Percentiles rank a stretch among this genome's conserved stretches.
Evolutionary conservation across 106 monocot genomes (phyloP).

Genomic region (Dioscorea zingiberensis): DNA sequence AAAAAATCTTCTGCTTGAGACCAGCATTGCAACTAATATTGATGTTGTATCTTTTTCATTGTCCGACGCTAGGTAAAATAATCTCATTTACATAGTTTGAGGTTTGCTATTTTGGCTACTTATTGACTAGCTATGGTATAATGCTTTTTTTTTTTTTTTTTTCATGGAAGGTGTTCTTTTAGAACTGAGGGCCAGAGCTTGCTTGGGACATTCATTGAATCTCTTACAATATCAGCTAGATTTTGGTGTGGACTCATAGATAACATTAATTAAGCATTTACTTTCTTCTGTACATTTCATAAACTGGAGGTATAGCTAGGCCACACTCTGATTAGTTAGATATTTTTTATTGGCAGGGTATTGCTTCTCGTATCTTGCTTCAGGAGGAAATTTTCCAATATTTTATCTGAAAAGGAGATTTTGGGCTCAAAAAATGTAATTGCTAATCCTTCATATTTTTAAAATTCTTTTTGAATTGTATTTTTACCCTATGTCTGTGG

Average conservation of each 20-base stretch:
- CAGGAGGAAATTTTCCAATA: slow-evolving; percentile 53
- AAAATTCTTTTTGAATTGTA: too few relatives aligned
- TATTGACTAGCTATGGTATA: neutral
- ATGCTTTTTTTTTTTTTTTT: neutral
- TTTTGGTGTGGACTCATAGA: slow-evolving; percentile 70
- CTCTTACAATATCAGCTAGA: slow-evolving; percentile 49
- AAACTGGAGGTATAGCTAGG: neutral
- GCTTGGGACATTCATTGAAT: slow-evolving; percentile 58
- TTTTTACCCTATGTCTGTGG: too few relatives aligned
- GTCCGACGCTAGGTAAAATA: slow-evolving; percentile 36
- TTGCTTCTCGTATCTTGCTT: slow-evolving; percentile 71
- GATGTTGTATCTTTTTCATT: slow-evolving; percentile 55
- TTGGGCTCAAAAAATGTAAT: slow-evolving; percentile 77
- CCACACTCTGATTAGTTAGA: neutral
- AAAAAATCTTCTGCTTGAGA: slow-evolving; percentile 47
- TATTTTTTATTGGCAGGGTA: slow-evolving; percentile 32
- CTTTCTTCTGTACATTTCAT: neutral
- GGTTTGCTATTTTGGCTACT: neutral
- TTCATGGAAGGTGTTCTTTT: slow-evolving; percentile 35
- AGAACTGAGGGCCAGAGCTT: slow-evolving; percentile 25
- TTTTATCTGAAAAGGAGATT: slow-evolving; percentile 70
- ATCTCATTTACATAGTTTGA: neutral
- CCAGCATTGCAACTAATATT: slow-evolving; percentile 55
- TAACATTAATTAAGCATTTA: neutral
- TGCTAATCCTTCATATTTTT: slow-evolving; percentile 4